These are phyloP conservation scores for Globisporangium mamillatum DNA, from an alignment of 352 stramenopile genomes.

Conservation along the genomic window DNA sequence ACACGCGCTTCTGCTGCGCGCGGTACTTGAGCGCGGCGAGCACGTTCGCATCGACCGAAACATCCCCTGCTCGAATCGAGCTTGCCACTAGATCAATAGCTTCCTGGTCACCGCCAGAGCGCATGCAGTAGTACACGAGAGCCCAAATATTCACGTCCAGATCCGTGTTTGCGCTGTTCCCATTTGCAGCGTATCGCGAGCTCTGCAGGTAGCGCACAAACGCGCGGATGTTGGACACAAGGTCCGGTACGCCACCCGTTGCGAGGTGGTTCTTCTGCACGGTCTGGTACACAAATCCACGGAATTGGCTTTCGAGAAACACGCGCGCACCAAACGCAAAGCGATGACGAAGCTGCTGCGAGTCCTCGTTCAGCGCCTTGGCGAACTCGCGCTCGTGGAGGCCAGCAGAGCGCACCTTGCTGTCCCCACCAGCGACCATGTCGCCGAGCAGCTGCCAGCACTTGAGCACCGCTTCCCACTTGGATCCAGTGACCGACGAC, in stretches of 20 bases:
- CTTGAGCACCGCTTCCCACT: conserved; percentile 74
- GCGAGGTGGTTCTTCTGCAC: conserved; percentile 72
- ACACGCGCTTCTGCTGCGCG: conserved; percentile 53
- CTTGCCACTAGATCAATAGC: conserved; percentile 54
- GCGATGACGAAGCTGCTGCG: conserved; percentile 41
- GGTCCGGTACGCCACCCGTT: conserved; percentile 63
- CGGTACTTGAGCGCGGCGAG: conserved; percentile 60
- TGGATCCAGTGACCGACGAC: conserved; percentile 52
- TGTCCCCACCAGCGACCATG: conserved; percentile 58
- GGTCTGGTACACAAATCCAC: conserved; percentile 71
- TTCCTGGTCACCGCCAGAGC: conserved; percentile 70
- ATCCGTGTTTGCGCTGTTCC: conserved; percentile 19
- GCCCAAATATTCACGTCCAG: conserved; percentile 64
- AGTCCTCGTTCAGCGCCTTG: conserved; percentile 33
- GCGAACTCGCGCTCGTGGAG: conserved; percentile 63
- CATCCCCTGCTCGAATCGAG: conserved; percentile 37
- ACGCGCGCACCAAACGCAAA: conserved; percentile 67
- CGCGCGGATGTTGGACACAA: conserved; percentile 70
- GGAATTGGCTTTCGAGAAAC: conserved; percentile 81
- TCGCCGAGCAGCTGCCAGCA: conserved; percentile 78
- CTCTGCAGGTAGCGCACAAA: conserved; percentile 79
- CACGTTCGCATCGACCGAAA: conserved; percentile 53
- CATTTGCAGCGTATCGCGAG: conserved; percentile 48
- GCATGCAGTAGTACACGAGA: conserved; percentile 78
- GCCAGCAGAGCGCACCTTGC: conserved; percentile 25